Base-by-base conservation (phyloP, 352 stramenopile genomes). In the Lagenidium giganteum region DNA sequence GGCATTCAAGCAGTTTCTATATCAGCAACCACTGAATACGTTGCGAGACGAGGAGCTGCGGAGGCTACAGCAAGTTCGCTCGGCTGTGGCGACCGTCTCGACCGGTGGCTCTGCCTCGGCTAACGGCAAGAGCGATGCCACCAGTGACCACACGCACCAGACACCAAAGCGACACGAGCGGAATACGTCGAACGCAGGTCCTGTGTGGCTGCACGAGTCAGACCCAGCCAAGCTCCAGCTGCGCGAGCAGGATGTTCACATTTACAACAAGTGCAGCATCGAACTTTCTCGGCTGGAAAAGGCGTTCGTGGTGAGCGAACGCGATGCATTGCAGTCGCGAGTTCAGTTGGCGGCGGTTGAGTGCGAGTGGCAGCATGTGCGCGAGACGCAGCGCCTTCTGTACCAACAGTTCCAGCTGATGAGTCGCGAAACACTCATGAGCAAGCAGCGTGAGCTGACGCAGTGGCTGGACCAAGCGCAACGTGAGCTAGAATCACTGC, bases 251-350 rank as follows among this genome's bases (percentile, higher is more conserved):
- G 64, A 75, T 29, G 57, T 42, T 7, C 25, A 60, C 20, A 31
- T 71, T 18, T 75, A 75, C 57, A 71, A 75, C 61, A 70, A 63
- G 55, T 74, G 61, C 36, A 64, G 52, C 13, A 33, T 69, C 1
- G 64, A 75, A 24, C 45, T 75, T 12, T 57, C 64, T 5, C 47
- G 64, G 16, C 46, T 75, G 0, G 49, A 65, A 18, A 63, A 58
- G 18, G 64, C 64, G 13, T 71, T 62, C 23, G 47, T 61, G 0
- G 38, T 61, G 4, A 52, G 64, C 1, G 53, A 75, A 34, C 51
- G 51, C 5, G 64, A 75, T 25, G 53, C 61, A 8, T 36, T 75
- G 29, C 36, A 58, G 1, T 57, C 64, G 6, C 59, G 61, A 26
- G 32, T 75, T 13, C 52, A 66, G 37, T 44, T 69, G 1, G 60